phyloP scores from a whole-genome alignment of 192 early-diverging fungal genomes.

The Phycomyces blakesleeanus region DNA sequence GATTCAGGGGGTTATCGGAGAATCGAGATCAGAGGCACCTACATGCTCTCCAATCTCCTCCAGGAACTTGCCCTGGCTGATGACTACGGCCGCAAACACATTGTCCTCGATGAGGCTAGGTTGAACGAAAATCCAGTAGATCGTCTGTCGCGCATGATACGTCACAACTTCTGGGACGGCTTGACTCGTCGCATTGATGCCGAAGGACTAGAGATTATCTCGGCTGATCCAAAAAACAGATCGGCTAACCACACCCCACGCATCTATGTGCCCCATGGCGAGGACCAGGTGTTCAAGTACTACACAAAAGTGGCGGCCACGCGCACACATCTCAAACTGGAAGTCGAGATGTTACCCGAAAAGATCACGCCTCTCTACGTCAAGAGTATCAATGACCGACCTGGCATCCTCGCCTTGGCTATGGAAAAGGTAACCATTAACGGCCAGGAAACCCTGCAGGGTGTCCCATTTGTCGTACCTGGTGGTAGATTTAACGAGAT shows the following conservation, averaged over 20 bases:
- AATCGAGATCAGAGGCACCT: conserved; percentile 91
- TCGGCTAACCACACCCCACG: conserved; percentile 68
- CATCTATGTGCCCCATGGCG: conserved; percentile 87
- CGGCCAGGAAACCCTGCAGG: conserved; percentile 50
- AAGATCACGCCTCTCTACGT: conserved; percentile 88
- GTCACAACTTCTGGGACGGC: conserved; percentile 92
- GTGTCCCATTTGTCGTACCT: conserved; percentile 91
- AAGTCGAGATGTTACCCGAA: conserved; percentile 77
- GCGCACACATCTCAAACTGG: conserved; percentile 67
- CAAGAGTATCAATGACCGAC: conserved; percentile 80
- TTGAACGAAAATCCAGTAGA: conserved; percentile 93
- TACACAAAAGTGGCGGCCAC: conserved; percentile 65
- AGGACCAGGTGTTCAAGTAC: conserved; percentile 73
- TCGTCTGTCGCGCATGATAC: conserved; percentile 83
- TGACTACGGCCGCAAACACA: conserved; percentile 79
- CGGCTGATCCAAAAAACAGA: conserved; percentile 87
- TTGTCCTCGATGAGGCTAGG: conserved; percentile 83
- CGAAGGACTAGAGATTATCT: conserved; percentile 84
- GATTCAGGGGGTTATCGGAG: conserved; percentile 83
- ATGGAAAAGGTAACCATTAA: conserved; percentile 49
- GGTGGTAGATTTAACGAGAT: conserved; percentile 99
- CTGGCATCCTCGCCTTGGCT: conserved; percentile 85
- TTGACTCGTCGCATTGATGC: conserved; percentile 81
- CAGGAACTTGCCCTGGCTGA: conserved; percentile 91
- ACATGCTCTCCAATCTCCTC: conserved; percentile 89